phyloP scores from a whole-genome alignment of 306 rosid species.

The Vicia faba region DNA sequence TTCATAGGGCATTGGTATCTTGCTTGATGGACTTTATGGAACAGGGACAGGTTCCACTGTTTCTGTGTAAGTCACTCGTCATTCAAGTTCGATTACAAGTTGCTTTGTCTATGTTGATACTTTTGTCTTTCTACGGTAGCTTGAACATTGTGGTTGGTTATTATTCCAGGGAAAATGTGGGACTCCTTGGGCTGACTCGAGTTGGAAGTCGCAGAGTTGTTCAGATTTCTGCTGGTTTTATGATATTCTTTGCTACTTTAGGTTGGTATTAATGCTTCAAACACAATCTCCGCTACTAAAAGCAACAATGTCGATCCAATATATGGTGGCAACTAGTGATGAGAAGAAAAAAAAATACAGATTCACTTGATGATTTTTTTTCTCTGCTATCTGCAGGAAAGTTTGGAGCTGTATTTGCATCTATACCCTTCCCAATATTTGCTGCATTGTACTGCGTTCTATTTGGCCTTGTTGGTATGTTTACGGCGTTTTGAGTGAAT shows the following conservation, averaged over 20 bases:
- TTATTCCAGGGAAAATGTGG: constrained; percentile 84
- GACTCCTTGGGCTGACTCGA: constrained; percentile 93
- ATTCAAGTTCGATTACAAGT: constrained; percentile 19
- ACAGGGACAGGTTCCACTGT: constrained; percentile 89
- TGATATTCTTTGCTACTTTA: constrained; percentile 92
- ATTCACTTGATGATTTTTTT: constrained; percentile 4
- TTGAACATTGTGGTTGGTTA: constrained; percentile 34
- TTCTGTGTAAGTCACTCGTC: constrained; percentile 74
- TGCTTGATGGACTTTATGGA: constrained; percentile 92
- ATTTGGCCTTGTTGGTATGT: constrained; percentile 90
- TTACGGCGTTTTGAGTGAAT: constrained; percentile 14
- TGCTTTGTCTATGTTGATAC: background rate
- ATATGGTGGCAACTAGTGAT: background rate
- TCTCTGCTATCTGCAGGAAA: constrained; percentile 55
- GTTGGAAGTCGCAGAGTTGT: constrained; percentile 98
- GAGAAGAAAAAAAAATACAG: background rate
- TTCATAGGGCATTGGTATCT: constrained; percentile 75
- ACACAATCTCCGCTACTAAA: background rate
- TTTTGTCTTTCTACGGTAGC: constrained; percentile 17
- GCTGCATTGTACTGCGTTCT: constrained; percentile 86
- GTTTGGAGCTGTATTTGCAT: constrained; percentile 98
- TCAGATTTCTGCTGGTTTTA: constrained; percentile 92
- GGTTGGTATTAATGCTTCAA: constrained; percentile 51
- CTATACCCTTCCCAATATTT: constrained; percentile 87
- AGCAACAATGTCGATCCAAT: background rate